Percentiles rank a stretch among this genome's conserved stretches.
phyloP scores from a whole-genome alignment of 306 rosid species.

The Malus sylvestris region DNA sequence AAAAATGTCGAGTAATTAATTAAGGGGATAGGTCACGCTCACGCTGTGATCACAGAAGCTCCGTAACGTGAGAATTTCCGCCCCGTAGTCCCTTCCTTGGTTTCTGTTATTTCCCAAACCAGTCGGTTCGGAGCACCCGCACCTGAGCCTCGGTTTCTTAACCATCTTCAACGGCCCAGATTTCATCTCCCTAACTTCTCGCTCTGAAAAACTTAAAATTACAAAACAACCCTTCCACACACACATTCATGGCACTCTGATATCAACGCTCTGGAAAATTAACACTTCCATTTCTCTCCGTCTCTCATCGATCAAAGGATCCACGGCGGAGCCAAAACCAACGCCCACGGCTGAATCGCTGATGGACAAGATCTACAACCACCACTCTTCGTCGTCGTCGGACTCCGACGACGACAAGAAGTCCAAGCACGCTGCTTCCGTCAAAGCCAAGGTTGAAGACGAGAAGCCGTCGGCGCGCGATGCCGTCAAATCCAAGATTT shows the following conservation, averaged over 20 bases:
- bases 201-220: background rate
- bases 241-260: background rate
- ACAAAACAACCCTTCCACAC: background rate
- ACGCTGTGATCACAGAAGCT: background rate
- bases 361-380: slow-evolving; percentile 35
- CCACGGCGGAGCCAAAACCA: slow-evolving; percentile 31
- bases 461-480: slow-evolving; percentile 12
- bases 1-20: background rate
- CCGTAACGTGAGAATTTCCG: slow-evolving; percentile 9
- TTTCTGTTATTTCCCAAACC: slow-evolving; percentile 21
- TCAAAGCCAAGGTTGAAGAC: slow-evolving; percentile 25
- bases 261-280: background rate
- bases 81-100: slow-evolving; percentile 8
- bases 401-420: slow-evolving; percentile 33
- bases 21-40: background rate
- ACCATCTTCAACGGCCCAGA: slow-evolving; percentile 15
- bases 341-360: slow-evolving; percentile 15
- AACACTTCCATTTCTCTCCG: background rate
- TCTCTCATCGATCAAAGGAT: slow-evolving; percentile 11
- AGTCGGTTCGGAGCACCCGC: slow-evolving; percentile 1
- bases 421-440: background rate
- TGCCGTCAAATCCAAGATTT: slow-evolving; percentile 28
- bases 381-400: slow-evolving; percentile 31
- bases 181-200: slow-evolving; percentile 15
- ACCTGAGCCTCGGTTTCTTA: slow-evolving; percentile 6